Evolutionary conservation across 495 filamentous ascomycete species (phyloP), one percentile per base, ranked within the genome.

Genomic region (Xylaria palmicola): DNA sequence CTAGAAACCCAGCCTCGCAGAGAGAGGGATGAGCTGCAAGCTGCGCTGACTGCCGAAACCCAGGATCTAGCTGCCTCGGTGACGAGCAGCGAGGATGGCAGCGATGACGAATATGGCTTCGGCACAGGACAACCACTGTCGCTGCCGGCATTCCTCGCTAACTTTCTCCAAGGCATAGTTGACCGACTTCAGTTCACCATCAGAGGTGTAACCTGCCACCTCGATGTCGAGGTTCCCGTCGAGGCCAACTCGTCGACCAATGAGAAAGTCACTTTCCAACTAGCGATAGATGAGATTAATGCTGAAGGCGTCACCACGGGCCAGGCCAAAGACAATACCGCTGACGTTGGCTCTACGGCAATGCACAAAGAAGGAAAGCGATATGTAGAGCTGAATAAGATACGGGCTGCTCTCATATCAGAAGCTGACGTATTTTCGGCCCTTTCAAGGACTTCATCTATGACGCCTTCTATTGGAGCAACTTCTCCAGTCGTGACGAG

Each of bases 121-220:
- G 95, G 95, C 19, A 86, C 87, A 41, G 91, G 88, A 13, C 86
- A 91, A 58, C 76, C 80, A 0, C 67, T 95, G 13, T 88, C 88
- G 2, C 75, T 98, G 7, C 95, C 95, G 9, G 83, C 76, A 3
- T 93, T 97, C 64, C 78, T 99, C 13, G 86, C 91, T 9, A 86
- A 83, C 24, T 93, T 95, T 65, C 72, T 98, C 0, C 87, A 91
- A 70, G 92, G 92, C 5, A 85, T 97, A 57, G 78, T 85, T 32
- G 91, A 97, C 68, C 85, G 93, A 39, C 73, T 96, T 24, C 83
- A 91, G 72, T 73, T 97, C 17, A 79, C 79, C 30, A 81, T 97
- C 39, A 81, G 79, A 43, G 71, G 78, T 41, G 77, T 89, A 13
- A 74, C 76, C 10, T 75, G 87, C 56, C 78, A 81, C 56, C 62